A percentile compares a stretch with the other conserved stretches of the same genome.
Conservation (phyloP, 768 basidiomycete genomes). For the Amanita polypyramis region DNA sequence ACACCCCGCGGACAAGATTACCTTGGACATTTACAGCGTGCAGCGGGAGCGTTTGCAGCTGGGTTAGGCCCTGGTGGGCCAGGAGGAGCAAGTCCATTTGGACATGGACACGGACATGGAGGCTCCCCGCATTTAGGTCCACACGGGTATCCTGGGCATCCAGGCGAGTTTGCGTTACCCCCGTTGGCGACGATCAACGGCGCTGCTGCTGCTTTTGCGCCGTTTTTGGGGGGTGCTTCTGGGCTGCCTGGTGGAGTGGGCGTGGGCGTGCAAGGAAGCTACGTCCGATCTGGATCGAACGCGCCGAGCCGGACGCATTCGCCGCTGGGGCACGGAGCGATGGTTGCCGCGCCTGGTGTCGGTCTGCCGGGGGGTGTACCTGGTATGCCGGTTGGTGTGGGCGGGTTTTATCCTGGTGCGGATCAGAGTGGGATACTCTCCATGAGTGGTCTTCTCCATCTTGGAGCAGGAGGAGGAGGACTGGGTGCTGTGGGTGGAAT, state of each 20-base stretch:
- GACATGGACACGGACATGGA: neutral
- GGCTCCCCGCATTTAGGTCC: constrained; percentile 10
- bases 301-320: constrained; percentile 69
- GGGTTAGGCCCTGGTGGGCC: neutral
- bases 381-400: constrained; percentile 25
- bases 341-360: constrained; percentile 1
- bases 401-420: constrained; percentile 13
- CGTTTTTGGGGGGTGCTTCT: constrained; percentile 24
- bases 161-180: constrained; percentile 52
- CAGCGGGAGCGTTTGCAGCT: neutral
- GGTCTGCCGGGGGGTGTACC: constrained; percentile 27
- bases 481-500: constrained; percentile 8
- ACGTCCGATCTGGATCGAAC: constrained; percentile 53
- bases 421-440: constrained; percentile 15
- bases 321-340: constrained; percentile 42
- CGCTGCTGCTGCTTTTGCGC: constrained; percentile 10
- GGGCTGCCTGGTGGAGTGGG: neutral
- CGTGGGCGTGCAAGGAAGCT: constrained; percentile 34
- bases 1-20: constrained; percentile 4
- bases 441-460: constrained; percentile 27
- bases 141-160: neutral
- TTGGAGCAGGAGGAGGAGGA: too few relatives aligned
- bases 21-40: constrained; percentile 5
- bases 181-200: constrained; percentile 36
- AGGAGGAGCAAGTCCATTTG: neutral